These are phyloP conservation scores for Globisporangium solare DNA, from an alignment of 352 stramenopile species.

Conservation along the genomic window DNA sequence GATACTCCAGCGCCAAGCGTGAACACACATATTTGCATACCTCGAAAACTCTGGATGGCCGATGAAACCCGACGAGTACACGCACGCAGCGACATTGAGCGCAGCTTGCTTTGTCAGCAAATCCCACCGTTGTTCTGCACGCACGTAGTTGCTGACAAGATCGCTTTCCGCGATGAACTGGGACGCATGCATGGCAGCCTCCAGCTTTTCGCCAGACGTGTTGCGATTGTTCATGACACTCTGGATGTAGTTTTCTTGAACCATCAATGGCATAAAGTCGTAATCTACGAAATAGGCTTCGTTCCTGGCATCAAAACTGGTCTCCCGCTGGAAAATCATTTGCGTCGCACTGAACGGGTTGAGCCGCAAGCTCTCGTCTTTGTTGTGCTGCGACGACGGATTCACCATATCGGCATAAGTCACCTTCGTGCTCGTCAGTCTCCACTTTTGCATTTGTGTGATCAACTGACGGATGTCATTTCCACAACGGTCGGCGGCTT, in stretches of 20 bases:
- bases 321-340: constrained; percentile 87
- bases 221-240: constrained; percentile 76
- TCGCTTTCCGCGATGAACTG: constrained; percentile 90
- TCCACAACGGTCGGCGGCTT: constrained; percentile 94
- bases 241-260: constrained; percentile 90
- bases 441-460: constrained; percentile 97
- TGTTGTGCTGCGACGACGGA: constrained; percentile 76
- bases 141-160: constrained; percentile 71
- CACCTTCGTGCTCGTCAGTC: constrained; percentile 69
- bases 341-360: constrained; percentile 95
- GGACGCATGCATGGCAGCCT: constrained; percentile 83
- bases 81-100: constrained; percentile 86
- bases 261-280: constrained; percentile 95
- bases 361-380: constrained; percentile 92
- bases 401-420: constrained; percentile 86
- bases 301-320: constrained; percentile 83
- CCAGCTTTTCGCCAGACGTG: constrained; percentile 73
- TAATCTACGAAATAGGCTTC: constrained; percentile 99
- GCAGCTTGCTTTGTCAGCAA: constrained; percentile 90
- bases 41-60: constrained; percentile 88
- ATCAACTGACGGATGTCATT: constrained; percentile 98
- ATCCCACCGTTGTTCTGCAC: constrained; percentile 92
- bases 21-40: constrained; percentile 30
- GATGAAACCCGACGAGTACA: constrained; percentile 81
- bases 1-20: neutral